phyloP scores from a whole-genome alignment of 2,329 filamentous ascomycete species.

The Diaporthe destruens region DNA sequence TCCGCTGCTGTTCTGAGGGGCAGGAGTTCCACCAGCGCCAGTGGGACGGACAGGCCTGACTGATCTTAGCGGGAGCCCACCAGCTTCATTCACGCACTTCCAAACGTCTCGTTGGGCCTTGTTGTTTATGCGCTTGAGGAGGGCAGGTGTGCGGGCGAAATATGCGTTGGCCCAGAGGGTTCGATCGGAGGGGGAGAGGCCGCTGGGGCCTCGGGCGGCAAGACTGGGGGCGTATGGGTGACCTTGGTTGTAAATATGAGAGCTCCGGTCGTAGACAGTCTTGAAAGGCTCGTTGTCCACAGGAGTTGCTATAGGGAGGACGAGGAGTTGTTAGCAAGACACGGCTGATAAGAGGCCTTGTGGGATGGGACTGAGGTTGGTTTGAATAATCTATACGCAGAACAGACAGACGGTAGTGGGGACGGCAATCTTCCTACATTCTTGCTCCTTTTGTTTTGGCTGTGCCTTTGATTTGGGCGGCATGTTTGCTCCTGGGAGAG shows the following conservation, averaged over 20 bases:
- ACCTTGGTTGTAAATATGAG: slow-evolving; percentile 62
- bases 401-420: background rate
- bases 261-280: slow-evolving; percentile 63
- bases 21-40: slow-evolving; percentile 39
- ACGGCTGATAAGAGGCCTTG: background rate
- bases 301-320: slow-evolving; percentile 44
- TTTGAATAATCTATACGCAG: background rate
- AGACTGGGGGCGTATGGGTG: slow-evolving; percentile 62
- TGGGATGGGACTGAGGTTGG: background rate
- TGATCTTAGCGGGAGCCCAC: slow-evolving; percentile 60
- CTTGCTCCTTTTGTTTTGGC: slow-evolving; percentile 41
- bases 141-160: slow-evolving; percentile 57
- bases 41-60: slow-evolving; percentile 45
- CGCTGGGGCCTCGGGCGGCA: slow-evolving; percentile 59
- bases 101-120: slow-evolving; percentile 70
- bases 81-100: slow-evolving; percentile 67
- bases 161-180: slow-evolving; percentile 62
- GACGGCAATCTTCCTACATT: slow-evolving; percentile 33
- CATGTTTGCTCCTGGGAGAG: slow-evolving; percentile 39
- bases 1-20: background rate
- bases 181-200: slow-evolving; percentile 61
- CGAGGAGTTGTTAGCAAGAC: slow-evolving; percentile 3
- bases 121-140: slow-evolving; percentile 50
- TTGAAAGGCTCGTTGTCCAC: slow-evolving; percentile 53
- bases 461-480: slow-evolving; percentile 42